These are phyloP conservation scores for Ceratocystis diversiconidia DNA, from an alignment of 2,329 filamentous ascomycete genomes.

Conservation along the genomic window DNA sequence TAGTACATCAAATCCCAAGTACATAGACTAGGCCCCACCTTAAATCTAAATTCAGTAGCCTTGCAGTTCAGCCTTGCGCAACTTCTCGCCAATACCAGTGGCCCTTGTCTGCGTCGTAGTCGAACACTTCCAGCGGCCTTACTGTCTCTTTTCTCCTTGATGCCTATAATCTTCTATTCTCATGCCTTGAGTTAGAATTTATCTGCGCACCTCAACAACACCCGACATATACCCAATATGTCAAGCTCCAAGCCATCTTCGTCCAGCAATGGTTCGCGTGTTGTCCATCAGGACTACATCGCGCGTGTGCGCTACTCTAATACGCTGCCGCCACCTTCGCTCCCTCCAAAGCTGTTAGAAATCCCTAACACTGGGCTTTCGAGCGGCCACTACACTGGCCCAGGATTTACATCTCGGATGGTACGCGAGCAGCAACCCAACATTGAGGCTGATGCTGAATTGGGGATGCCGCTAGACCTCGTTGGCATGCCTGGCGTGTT, in stretches of 20 bases:
- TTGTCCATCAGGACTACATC: constrained; percentile 89
- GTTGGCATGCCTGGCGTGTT: constrained; percentile 92
- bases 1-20: not conserved
- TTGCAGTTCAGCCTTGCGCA: constrained; percentile 10
- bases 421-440: constrained; percentile 86
- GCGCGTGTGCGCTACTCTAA: constrained; percentile 92
- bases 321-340: constrained; percentile 82
- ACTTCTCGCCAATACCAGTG: not conserved
- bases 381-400: constrained; percentile 76
- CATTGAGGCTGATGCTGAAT: constrained; percentile 91
- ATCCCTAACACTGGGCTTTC: constrained; percentile 87
- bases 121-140: not conserved
- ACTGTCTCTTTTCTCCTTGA: not conserved
- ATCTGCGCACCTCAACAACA: not conserved
- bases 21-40: not conserved
- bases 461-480: constrained; percentile 93
- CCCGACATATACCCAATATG: constrained; percentile 4
- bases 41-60: not conserved
- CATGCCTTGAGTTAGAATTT: not conserved
- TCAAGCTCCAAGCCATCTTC: constrained; percentile 14
- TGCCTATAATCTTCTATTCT: not conserved
- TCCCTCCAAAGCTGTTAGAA: constrained; percentile 89
- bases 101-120: not conserved
- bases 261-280: constrained; percentile 34
- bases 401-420: constrained; percentile 76